Base-by-base conservation (phyloP, 2,329 filamentous ascomycete genomes). In the Dothiorella sarmentorum region DNA sequence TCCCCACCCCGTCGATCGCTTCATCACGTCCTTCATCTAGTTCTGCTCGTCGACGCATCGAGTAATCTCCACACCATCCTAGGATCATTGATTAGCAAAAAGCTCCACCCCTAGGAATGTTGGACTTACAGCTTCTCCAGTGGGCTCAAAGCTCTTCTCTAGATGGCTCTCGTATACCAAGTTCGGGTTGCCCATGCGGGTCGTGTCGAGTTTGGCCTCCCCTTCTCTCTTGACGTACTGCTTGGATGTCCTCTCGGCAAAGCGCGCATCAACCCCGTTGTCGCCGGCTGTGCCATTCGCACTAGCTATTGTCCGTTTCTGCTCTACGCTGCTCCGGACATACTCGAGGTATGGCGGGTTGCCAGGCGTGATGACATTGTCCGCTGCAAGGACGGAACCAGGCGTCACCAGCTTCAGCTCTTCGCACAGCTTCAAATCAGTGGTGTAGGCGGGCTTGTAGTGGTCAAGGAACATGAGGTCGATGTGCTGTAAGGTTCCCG, bases 401-500 rank as follows among this genome's bases (percentile, higher is more conserved):
- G 80, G 78, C 0, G 76, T 77, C 3, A 94, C 77, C 33, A 93
- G 69, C 0, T 80, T 81, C 4, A 92, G 75, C 37, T 88, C 80
- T 74, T 94, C 90, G 68, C 86, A 90, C 0, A 91, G 79, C 73
- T 91, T 91, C 61, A 93, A 72, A 65, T 94, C 90, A 0, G 82
- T 80, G 0, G 82, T 83, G 69, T 93, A 94, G 0, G 85, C 82
- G 0, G 87, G 86, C 72, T 93, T 92, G 73, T 87, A 87, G 71
- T 94, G 90, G 66, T 94, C 90, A 33, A 94, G 75, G 71, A 94
- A 93, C 71, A 91, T 76, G 37, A 92, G 73, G 65, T 91, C 88
- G 61, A 91, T 83, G 44, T 80, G 78, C 22, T 77, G 72, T 22
- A 91, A 69, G 4, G 69, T 66, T 0, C 84, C 84, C 3, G 76